A percentile compares a stretch with the other conserved stretches of the same genome.
phyloP scores from a whole-genome alignment of 768 basidiomycete genomes.

The Russula abietina region DNA sequence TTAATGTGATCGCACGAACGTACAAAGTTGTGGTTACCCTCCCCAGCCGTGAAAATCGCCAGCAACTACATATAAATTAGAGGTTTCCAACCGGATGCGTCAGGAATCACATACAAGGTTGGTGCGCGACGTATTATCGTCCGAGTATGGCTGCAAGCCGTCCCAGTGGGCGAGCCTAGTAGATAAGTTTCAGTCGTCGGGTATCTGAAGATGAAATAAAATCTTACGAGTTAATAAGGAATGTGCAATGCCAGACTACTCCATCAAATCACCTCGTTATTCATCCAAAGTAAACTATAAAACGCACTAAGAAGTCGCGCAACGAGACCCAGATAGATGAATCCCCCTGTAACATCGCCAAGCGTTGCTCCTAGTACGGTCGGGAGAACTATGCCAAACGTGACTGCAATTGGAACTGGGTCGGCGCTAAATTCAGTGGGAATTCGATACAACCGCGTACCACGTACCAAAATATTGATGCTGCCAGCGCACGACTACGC shows the following conservation, averaged over 20 bases:
- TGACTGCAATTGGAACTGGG: constrained; percentile 54
- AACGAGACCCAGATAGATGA: constrained; percentile 67
- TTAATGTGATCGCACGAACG: constrained; percentile 26
- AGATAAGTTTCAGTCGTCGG: background rate
- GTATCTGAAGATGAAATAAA: background rate
- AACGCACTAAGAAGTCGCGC: constrained; percentile 52
- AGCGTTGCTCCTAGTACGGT: constrained; percentile 48
- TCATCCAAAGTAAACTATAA: background rate
- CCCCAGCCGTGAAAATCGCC: constrained; percentile 64
- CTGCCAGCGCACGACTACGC: constrained; percentile 61
- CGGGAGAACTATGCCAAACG: constrained; percentile 56
- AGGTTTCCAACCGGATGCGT: background rate
- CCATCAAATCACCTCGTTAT: background rate
- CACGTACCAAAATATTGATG: constrained; percentile 57
- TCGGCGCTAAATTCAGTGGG: background rate
- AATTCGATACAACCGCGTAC: background rate
- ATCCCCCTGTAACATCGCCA: constrained; percentile 60
- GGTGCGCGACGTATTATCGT: constrained; percentile 72
- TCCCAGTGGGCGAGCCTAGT: constrained; percentile 71
- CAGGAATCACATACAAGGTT: constrained; percentile 47
- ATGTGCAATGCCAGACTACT: constrained; percentile 72
- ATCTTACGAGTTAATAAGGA: constrained; percentile 62
- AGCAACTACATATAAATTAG: constrained; percentile 41
- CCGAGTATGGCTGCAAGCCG: constrained; percentile 73
- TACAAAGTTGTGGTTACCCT: constrained; percentile 76